Percentiles rank a stretch among this genome's conserved stretches.
Conservation (phyloP, 1,139 yeast species). For the Suhomyces bribrorum region DNA sequence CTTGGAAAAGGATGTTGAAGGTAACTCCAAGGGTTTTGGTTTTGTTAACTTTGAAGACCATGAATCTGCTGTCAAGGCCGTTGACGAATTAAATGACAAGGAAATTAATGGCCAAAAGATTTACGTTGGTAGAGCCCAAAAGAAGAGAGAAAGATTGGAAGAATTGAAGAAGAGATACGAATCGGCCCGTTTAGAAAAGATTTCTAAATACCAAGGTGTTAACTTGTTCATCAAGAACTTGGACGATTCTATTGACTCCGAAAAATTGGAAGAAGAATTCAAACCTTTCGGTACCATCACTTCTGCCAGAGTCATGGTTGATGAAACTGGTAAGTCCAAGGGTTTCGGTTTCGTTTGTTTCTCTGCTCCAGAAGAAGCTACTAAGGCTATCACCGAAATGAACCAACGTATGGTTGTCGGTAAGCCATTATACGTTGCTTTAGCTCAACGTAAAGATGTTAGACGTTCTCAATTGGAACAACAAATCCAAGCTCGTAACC, state of each 20-base stretch:
- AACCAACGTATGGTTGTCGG: slow-evolving; percentile 95
- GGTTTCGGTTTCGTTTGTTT: slow-evolving; percentile 99
- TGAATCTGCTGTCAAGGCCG: slow-evolving; percentile 87
- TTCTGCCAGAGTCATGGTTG: slow-evolving; percentile 95
- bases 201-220: slow-evolving; percentile 95
- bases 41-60: slow-evolving; percentile 89
- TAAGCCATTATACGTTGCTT: slow-evolving; percentile 97
- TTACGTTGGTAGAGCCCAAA: slow-evolving; percentile 98
- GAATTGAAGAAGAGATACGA: slow-evolving; percentile 96
- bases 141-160: slow-evolving; percentile 97
- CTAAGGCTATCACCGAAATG: slow-evolving; percentile 98
- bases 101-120: slow-evolving; percentile 84
- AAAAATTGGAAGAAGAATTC: slow-evolving; percentile 87
- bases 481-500: slow-evolving; percentile 98
- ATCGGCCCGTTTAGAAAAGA: slow-evolving; percentile 87
- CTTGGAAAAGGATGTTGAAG: slow-evolving; percentile 80
- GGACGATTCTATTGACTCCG: slow-evolving; percentile 92
- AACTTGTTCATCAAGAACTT: slow-evolving; percentile 96
- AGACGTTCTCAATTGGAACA: slow-evolving; percentile 97
- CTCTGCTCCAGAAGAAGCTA: slow-evolving; percentile 98
- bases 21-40: slow-evolving; percentile 94
- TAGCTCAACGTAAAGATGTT: slow-evolving; percentile 98
- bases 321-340: slow-evolving; percentile 91
- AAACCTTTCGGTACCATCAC: slow-evolving; percentile 93
- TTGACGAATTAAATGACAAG: slow-evolving; percentile 85